Percentiles rank a stretch among this genome's conserved stretches.
These are phyloP conservation scores for Suillus weaverae DNA, from an alignment of 768 basidiomycete species.

Conservation along the genomic window DNA sequence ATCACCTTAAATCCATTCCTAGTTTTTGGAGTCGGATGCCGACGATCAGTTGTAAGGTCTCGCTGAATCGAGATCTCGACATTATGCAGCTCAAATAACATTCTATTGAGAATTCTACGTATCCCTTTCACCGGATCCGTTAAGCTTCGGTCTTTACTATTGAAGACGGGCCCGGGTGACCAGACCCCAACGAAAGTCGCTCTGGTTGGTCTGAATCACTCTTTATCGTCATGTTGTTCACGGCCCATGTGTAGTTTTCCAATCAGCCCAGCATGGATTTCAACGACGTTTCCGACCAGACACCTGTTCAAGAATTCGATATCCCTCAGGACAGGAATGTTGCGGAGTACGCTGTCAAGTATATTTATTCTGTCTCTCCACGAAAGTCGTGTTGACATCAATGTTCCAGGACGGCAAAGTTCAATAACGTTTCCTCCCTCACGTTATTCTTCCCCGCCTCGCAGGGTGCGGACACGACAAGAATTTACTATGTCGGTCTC, in stretches of 20 bases:
- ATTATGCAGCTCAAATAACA: constrained; percentile 10
- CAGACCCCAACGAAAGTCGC: constrained; percentile 73
- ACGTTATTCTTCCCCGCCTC: constrained; percentile 80
- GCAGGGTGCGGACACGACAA: constrained; percentile 74
- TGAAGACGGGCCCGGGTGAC: constrained; percentile 82
- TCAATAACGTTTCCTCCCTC: constrained; percentile 78
- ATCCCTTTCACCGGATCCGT: constrained; percentile 88
- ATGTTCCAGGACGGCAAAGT: constrained; percentile 71
- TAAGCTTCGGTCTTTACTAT: constrained; percentile 74
- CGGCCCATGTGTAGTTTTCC: constrained; percentile 51
- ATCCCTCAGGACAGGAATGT: constrained; percentile 72
- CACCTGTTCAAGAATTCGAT: constrained; percentile 70
- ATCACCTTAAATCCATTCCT: background rate
- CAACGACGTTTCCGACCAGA: constrained; percentile 60
- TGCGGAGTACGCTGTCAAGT: constrained; percentile 87
- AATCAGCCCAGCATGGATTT: constrained; percentile 85
- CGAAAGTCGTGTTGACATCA: background rate
- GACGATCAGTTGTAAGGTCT: constrained; percentile 80
- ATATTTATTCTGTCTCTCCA: constrained; percentile 3
- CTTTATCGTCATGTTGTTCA: background rate
- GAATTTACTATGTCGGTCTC: constrained; percentile 85
- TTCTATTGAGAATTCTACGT: constrained; percentile 64
- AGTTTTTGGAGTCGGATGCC: constrained; percentile 88
- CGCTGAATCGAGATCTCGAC: background rate
- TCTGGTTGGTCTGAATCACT: constrained; percentile 51